These are phyloP conservation scores for Rheum nobile DNA, from an alignment of 148 eudicot species.

Conservation along the genomic window DNA sequence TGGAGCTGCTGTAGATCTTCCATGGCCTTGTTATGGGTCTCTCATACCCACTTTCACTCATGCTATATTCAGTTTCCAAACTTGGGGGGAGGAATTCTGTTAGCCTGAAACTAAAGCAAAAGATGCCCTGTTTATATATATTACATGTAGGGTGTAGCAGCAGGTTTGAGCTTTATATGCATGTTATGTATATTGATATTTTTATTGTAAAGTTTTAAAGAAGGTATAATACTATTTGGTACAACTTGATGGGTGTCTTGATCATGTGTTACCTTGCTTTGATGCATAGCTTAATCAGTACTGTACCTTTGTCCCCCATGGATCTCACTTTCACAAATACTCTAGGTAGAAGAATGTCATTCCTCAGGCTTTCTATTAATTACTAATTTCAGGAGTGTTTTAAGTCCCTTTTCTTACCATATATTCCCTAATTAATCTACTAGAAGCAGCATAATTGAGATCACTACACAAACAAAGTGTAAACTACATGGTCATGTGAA, in stretches of 20 bases:
- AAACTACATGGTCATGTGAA: not conserved
- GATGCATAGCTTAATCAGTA: conserved; percentile 50
- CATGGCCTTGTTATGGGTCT: not conserved
- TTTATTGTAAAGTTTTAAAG: not conserved
- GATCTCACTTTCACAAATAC: not conserved
- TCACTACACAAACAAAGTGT: not conserved
- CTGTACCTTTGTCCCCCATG: conserved; percentile 26
- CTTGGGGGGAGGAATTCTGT: not conserved
- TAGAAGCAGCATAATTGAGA: no score
- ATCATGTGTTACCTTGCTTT: conserved; percentile 9
- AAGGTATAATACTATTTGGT: not conserved
- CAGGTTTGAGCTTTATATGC: not conserved
- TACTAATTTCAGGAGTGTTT: no score
- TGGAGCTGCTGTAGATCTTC: conserved; percentile 5
- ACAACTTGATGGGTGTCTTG: not conserved
- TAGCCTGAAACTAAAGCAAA: not conserved
- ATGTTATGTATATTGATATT: not conserved
- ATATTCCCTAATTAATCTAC: no score
- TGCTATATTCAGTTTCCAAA: not conserved
- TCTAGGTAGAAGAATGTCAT: not conserved
- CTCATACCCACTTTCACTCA: not conserved
- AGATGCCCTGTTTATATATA: not conserved
- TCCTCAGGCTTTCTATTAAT: not conserved
- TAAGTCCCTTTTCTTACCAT: no score
- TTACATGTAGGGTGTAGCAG: not conserved